Base-by-base conservation (phyloP, 768 basidiomycete genomes). In the Paxillus rubicundulus region DNA sequence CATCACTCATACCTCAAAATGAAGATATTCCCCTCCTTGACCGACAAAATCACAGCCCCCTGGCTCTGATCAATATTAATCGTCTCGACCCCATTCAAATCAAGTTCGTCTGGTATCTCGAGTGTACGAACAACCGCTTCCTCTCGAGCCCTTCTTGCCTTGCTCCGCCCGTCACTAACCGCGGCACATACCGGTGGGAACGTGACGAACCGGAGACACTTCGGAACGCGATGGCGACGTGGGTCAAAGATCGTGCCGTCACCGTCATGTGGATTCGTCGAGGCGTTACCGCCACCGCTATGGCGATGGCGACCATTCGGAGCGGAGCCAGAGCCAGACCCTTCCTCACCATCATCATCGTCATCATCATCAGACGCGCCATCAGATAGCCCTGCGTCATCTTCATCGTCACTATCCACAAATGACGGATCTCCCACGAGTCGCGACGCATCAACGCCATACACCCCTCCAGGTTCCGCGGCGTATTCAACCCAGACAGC, bases 41-140 rank as follows among this genome's bases (percentile, higher is more conserved):
- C 82, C 32, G 82, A 84, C 48, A 89, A 66, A 53, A 87, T 86
- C 37, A 88, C 78, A 9, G 85, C 82, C 1, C 86, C 87, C 62
- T 89, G 87, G 36, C 76, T 78, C 72, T 89, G 87, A 64, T 89
- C 87, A 47, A 89, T 85, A 65, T 87, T 87, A 60, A 89, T 85
- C 56, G 85, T 87, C 72, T 87, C 86, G 27, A 88, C 84, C 36
- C 64, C 68, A 44, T 82, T 78, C 54, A 88, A 65, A 60, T 88
- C 80, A 52, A 89, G 67, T 55, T 86, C 87, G 0, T 76, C 74
- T 1, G 87, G 87, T 5, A 82, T 77, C 54, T 81, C 79, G 27
- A 89, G 69, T 46, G 85, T 87, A 56, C 79, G 72, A 47, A 83
- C 85, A 27, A 53, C 74, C 62, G 57, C 80, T 73, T 71, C 66